These are phyloP conservation scores for Penicillium sp. DNA, from an alignment of 2,329 filamentous ascomycete species.

Conservation along the genomic window DNA sequence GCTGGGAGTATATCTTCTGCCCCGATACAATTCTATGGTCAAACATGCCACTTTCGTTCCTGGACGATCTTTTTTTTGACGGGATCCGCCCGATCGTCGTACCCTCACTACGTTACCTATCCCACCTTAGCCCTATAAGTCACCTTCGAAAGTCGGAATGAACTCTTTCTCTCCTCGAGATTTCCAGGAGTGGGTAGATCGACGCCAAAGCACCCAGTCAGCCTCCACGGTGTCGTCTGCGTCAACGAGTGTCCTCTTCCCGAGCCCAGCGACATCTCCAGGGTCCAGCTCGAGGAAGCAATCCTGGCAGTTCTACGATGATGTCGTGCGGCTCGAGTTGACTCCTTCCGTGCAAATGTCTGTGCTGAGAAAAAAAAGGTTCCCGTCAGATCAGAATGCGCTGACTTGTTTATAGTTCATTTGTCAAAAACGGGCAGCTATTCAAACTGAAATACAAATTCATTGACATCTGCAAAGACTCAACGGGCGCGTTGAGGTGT, in stretches of 20 bases:
- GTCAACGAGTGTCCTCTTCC: constrained; percentile 32
- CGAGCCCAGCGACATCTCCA: constrained; percentile 31
- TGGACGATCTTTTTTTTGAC: constrained; percentile 8
- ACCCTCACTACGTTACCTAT: neutral
- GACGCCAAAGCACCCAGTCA: constrained; percentile 31
- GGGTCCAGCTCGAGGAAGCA: constrained; percentile 31
- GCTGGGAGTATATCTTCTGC: neutral
- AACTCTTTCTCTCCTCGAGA: constrained; percentile 22
- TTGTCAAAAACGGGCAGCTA: constrained; percentile 39
- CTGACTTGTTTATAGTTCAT: constrained; percentile 33
- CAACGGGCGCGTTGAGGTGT: constrained; percentile 35
- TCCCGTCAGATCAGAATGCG: neutral
- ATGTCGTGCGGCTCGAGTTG: constrained; percentile 33
- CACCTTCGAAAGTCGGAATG: constrained; percentile 15
- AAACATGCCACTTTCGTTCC: constrained; percentile 8
- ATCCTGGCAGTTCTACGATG: constrained; percentile 33
- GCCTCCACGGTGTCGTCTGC: constrained; percentile 33
- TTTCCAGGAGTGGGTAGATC: constrained; percentile 33
- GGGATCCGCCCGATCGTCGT: constrained; percentile 9
- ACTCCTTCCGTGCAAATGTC: constrained; percentile 38
- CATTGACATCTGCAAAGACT: constrained; percentile 44
- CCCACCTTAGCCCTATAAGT: constrained; percentile 1
- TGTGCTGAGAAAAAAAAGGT: constrained; percentile 4
- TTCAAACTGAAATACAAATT: constrained; percentile 43
- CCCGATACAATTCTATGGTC: neutral